phyloP scores from a whole-genome alignment of 139 green algal genomes.

The Coelastrella sp. region DNA sequence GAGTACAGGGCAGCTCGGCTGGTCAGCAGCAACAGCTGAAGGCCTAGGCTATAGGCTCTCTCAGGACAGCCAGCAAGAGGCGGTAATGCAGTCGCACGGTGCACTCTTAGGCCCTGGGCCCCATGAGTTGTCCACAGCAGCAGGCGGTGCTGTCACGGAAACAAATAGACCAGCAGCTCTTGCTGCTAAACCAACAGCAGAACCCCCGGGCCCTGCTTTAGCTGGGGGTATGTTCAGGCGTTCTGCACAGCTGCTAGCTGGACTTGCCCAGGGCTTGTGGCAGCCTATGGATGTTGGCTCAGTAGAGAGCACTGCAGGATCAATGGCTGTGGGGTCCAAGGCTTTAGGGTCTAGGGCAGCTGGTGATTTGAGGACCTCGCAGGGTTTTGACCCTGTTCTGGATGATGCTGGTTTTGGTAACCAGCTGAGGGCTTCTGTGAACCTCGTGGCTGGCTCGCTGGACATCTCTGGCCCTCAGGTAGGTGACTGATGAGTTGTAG shows the following conservation, averaged over 20 bases:
- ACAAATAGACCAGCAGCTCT: background rate
- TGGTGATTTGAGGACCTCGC: background rate
- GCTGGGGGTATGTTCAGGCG: background rate
- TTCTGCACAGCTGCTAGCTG: background rate
- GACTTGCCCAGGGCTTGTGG: background rate
- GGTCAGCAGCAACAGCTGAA: constrained; percentile 8
- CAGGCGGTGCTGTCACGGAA: background rate
- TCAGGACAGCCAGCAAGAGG: constrained; percentile 29
- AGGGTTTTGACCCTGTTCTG: background rate
- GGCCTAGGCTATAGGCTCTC: background rate
- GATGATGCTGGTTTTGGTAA: background rate
- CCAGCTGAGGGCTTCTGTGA: background rate
- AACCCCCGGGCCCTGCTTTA: background rate
- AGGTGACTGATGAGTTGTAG: background rate
- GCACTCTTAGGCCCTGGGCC: constrained; percentile 16
- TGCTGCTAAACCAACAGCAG: constrained; percentile 10
- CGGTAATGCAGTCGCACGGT: constrained; percentile 42
- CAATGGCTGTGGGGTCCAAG: background rate
- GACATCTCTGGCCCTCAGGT: constrained; percentile 19
- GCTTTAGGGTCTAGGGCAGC: background rate
- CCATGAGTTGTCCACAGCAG: background rate
- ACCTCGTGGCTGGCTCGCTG: constrained; percentile 5
- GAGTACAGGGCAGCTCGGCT: background rate
- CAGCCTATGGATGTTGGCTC: background rate
- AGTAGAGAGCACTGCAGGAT: constrained; percentile 41